A percentile compares a stretch with the other conserved stretches of the same genome.
These are phyloP conservation scores for Fusarium pseudonygamai DNA, from an alignment of 2,329 filamentous ascomycete genomes.

Conservation along the genomic window DNA sequence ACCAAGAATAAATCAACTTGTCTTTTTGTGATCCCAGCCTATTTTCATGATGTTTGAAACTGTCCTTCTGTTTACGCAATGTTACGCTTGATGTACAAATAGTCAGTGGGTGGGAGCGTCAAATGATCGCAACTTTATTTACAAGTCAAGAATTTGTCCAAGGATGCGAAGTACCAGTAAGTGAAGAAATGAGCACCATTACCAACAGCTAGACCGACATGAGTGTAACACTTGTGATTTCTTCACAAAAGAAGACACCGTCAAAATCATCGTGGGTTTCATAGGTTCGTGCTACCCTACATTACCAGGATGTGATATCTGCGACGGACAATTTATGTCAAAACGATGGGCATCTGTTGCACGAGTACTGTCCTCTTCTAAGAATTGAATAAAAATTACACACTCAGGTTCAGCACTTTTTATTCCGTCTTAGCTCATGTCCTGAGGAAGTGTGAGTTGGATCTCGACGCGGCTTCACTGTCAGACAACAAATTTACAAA, in stretches of 20 bases:
- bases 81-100: background rate
- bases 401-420: background rate
- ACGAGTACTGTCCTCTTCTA: rapidly evolving
- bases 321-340: background rate
- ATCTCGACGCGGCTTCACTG: background rate
- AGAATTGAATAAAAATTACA: background rate
- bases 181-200: too few species aligned
- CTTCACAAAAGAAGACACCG: background rate
- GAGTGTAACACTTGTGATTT: too few species aligned
- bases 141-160: background rate
- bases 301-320: background rate
- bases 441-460: rapidly evolving
- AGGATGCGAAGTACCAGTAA: background rate
- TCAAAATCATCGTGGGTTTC: too few species aligned
- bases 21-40: background rate
- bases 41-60: background rate
- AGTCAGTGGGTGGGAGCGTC: background rate
- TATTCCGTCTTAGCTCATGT: rapidly evolving
- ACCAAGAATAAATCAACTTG: conserved; percentile 1
- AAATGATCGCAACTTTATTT: background rate
- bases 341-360: rapidly evolving
- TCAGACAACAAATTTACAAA: too few species aligned
- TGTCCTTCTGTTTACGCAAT: background rate
- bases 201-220: background rate
- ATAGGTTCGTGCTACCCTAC: background rate